phyloP scores from a whole-genome alignment of 352 stramenopile species.

The Proteromonas lacertae region DNA sequence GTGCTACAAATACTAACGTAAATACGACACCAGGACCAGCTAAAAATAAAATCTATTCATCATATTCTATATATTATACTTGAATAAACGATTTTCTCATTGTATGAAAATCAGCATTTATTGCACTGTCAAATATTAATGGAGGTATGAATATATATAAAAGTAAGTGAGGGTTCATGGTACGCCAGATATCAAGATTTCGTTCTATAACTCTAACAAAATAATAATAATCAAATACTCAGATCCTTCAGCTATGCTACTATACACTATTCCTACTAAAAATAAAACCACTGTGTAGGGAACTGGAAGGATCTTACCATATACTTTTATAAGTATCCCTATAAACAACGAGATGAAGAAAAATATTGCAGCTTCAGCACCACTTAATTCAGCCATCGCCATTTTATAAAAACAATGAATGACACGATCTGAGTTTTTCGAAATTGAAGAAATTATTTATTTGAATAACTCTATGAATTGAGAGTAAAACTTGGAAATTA shows the following conservation, averaged over 20 bases:
- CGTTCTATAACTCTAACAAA: too few species aligned
- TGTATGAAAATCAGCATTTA: conserved; percentile 4
- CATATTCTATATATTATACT: conserved; percentile 5
- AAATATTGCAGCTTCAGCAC: too few species aligned
- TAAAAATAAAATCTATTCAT: conserved; percentile 1
- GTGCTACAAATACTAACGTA: conserved; percentile 10
- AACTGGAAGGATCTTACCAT: too few species aligned
- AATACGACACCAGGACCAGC: conserved; percentile 11
- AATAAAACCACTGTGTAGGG: not conserved
- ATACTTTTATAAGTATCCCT: too few species aligned
- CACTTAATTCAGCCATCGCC: too few species aligned
- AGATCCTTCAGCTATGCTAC: not conserved
- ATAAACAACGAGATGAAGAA: too few species aligned
- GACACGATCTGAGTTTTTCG: too few species aligned
- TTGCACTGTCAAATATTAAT: conserved; percentile 20
- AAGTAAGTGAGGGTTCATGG: conserved; percentile 13
- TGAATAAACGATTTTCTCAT: not conserved
- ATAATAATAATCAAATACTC: too few species aligned
- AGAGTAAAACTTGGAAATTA: too few species aligned
- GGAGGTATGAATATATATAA: conserved; percentile 22
- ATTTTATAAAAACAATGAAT: too few species aligned
- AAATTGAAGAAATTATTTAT: too few species aligned
- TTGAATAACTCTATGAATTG: too few species aligned
- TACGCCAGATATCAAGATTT: conserved; percentile 5
- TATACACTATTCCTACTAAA: not conserved